Evolutionary conservation across 108 stramenopile species (phyloP).

Genomic region (Stephanodiscus minutulus): DNA sequence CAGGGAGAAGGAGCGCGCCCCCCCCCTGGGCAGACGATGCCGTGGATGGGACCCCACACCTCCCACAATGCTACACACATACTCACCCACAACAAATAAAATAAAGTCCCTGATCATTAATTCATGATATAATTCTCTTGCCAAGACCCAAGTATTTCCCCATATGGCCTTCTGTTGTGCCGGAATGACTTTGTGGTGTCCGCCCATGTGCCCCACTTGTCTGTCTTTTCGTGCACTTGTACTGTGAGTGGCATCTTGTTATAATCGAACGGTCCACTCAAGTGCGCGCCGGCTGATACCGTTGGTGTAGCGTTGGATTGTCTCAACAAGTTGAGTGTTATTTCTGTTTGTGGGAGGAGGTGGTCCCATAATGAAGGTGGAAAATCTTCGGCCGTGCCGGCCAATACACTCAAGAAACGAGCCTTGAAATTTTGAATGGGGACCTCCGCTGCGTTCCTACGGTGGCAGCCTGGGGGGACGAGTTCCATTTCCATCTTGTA

Average conservation of each 20-base stretch:
- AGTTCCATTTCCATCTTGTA: slow-evolving; percentile 27
- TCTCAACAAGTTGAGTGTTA: not conserved
- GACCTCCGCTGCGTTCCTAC: slow-evolving; percentile 43
- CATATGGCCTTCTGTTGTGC: too few relatives aligned
- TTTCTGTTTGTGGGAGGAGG: slow-evolving; percentile 34
- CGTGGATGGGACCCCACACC: too few relatives aligned
- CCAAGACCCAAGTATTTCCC: too few relatives aligned
- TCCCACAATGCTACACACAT: too few relatives aligned
- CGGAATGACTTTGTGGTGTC: too few relatives aligned
- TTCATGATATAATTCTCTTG: too few relatives aligned
- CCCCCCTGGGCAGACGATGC: too few relatives aligned
- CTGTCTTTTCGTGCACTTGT: slow-evolving; percentile 26
- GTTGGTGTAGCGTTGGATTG: not conserved
- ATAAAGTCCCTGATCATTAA: too few relatives aligned
- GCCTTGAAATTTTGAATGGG: slow-evolving; percentile 53
- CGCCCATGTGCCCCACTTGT: slow-evolving; percentile 29
- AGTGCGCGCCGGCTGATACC: slow-evolving; percentile 17
- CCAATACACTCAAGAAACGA: slow-evolving; percentile 41
- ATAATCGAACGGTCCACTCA: slow-evolving; percentile 41
- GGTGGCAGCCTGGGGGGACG: slow-evolving; percentile 26
- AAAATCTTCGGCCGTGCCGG: slow-evolving; percentile 20
- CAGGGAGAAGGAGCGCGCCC: too few relatives aligned
- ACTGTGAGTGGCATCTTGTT: slow-evolving; percentile 51
- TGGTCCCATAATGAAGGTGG: slow-evolving; percentile 31
- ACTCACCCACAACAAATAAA: too few relatives aligned